Percentiles rank a stretch among this genome's conserved stretches.
These are phyloP conservation scores for Candida lessepsii DNA, from an alignment of 805 yeast genomes.

Conservation along the genomic window DNA sequence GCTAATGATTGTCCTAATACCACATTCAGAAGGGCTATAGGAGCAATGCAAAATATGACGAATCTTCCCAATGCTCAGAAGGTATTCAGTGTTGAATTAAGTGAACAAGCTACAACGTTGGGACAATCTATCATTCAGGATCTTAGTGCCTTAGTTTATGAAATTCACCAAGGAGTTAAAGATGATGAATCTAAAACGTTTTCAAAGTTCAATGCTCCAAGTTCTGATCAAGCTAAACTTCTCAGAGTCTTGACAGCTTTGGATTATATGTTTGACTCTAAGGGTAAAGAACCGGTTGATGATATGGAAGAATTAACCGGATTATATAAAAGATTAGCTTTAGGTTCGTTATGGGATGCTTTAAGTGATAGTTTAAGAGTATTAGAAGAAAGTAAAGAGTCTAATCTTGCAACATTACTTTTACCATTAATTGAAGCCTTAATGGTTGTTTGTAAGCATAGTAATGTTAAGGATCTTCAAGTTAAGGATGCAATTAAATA, in stretches of 20 bases:
- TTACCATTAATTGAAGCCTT: slow-evolving; percentile 87
- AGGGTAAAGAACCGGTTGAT: slow-evolving; percentile 12
- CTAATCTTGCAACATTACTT: slow-evolving; percentile 67
- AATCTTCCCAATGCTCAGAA: slow-evolving; percentile 56
- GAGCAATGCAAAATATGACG: slow-evolving; percentile 76
- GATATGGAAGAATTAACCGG: slow-evolving; percentile 51
- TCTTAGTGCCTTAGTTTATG: slow-evolving; percentile 47
- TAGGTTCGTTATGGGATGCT: slow-evolving; percentile 84
- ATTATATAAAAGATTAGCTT: slow-evolving; percentile 63
- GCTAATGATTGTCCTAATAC: slow-evolving; percentile 83
- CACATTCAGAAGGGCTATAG: slow-evolving; percentile 79
- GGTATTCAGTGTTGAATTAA: slow-evolving; percentile 65
- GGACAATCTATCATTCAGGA: slow-evolving; percentile 57
- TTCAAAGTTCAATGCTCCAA: slow-evolving; percentile 68
- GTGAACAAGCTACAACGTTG: slow-evolving; percentile 59
- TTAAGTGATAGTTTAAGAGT: slow-evolving; percentile 68
- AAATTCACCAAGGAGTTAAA: slow-evolving; percentile 36
- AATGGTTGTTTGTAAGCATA: slow-evolving; percentile 94
- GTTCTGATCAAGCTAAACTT: slow-evolving; percentile 87
- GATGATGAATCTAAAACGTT: slow-evolving; percentile 53
- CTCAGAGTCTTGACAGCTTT: slow-evolving; percentile 82
- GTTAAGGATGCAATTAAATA: slow-evolving; percentile 56
- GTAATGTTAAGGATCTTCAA: slow-evolving; percentile 58
- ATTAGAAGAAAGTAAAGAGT: slow-evolving; percentile 55
- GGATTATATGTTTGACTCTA: slow-evolving; percentile 68